A percentile compares a stretch with the other conserved stretches of the same genome.
Evolutionary conservation across 1,284 basidiomycete species (phyloP).

Genomic region (Pseudozyma flocculosa): DNA sequence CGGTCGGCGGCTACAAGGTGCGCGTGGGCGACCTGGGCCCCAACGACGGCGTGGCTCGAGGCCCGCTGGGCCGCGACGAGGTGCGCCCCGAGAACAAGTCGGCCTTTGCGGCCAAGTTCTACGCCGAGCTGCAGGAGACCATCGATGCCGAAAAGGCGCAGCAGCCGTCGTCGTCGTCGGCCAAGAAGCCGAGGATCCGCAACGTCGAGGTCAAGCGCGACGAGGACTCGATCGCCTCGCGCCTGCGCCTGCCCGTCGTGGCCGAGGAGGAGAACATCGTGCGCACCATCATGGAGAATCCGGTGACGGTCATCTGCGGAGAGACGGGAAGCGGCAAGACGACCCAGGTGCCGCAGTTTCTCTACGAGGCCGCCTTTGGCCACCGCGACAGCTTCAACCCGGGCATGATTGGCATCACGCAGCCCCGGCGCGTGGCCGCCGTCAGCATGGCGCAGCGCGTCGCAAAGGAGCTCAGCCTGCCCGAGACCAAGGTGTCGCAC

Average conservation of each 20-base stretch:
- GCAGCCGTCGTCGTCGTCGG: neutral
- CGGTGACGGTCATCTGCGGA: conserved; percentile 73
- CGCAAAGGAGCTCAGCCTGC: conserved; percentile 78
- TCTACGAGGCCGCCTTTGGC: conserved; percentile 94
- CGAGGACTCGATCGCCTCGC: conserved; percentile 72
- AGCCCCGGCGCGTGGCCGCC: conserved; percentile 94
- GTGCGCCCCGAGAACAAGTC: conserved; percentile 21
- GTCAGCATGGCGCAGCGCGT: conserved; percentile 93
- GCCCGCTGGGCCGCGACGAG: conserved; percentile 50
- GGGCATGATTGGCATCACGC: conserved; percentile 96
- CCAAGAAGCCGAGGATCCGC: conserved; percentile 50
- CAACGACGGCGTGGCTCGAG: conserved; percentile 51
- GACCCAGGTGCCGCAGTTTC: conserved; percentile 91
- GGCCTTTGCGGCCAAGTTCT: conserved; percentile 42
- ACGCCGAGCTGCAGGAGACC: conserved; percentile 27
- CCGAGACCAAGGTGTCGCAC: conserved; percentile 80
- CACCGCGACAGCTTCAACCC: conserved; percentile 82
- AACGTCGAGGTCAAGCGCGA: conserved; percentile 71
- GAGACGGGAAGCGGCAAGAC: conserved; percentile 98
- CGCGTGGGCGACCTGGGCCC: conserved; percentile 50
- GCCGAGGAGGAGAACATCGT: conserved; percentile 93
- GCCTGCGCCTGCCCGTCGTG: conserved; percentile 82
- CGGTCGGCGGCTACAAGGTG: conserved; percentile 45
- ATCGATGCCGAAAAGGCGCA: conserved; percentile 5
- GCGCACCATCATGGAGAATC: conserved; percentile 83